Evolutionary conservation across 208 protist species (phyloP).

Genomic region (Leishmania mexicana): DNA sequence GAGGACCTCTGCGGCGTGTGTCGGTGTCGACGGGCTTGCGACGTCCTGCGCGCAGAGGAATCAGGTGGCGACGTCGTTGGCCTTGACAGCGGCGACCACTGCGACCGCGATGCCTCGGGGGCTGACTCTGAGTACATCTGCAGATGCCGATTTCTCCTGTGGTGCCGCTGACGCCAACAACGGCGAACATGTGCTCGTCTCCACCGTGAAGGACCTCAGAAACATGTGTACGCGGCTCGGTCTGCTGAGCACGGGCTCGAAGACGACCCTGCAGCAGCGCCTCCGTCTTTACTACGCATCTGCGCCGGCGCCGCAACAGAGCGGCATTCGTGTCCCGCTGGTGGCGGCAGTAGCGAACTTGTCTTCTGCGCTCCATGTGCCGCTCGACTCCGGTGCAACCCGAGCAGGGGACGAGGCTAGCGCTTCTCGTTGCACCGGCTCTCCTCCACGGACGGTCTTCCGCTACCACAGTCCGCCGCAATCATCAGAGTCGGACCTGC

Average conservation of each 20-base stretch:
- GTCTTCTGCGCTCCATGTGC: background rate
- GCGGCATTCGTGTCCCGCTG: background rate
- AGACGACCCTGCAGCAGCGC: conserved; percentile 41
- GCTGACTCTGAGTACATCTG: background rate
- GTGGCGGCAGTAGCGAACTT: background rate
- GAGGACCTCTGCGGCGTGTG: background rate
- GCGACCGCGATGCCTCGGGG: background rate
- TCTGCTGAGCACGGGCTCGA: conserved; percentile 44
- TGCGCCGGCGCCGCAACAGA: background rate
- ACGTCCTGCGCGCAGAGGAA: background rate
- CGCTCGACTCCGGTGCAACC: background rate
- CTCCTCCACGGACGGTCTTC: conserved; percentile 43
- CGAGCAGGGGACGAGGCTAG: background rate
- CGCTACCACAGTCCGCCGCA: conserved; percentile 33
- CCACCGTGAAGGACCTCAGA: conserved; percentile 36
- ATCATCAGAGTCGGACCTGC: background rate
- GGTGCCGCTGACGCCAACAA: background rate
- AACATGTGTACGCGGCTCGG: conserved; percentile 36
- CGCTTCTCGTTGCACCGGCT: conserved; percentile 7
- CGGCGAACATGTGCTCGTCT: background rate
- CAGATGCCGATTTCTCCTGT: background rate
- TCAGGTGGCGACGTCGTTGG: background rate
- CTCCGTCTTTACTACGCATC: conserved; percentile 26
- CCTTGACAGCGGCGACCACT: background rate
- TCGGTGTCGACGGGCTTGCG: background rate